Evolutionary conservation across 1,284 basidiomycete species (phyloP), one percentile per base, ranked within the genome.

Genomic region (Puccinia hordei): DNA sequence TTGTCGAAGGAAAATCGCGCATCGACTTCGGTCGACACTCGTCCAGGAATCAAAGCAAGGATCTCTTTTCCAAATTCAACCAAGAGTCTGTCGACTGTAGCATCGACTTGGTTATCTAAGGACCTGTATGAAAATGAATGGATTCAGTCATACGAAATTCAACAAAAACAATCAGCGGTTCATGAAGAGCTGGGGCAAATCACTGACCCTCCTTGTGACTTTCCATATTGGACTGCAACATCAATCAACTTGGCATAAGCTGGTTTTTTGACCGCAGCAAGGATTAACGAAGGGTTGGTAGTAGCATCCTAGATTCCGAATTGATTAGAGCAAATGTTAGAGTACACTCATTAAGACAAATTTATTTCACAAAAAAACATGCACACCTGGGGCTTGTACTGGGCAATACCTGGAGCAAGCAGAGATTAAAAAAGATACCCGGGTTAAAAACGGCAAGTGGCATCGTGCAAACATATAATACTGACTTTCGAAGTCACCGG

Each of bases 21-120:
- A 87, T 99, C 96, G 83, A 99, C 95, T 88, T 99, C 96, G 83
- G 96, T 99, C 73, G 96, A 99, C 83, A 99, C 96, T 87, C 96
- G 93, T 83, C 96, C 97, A 82, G 97, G 96, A 85, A 99, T 94
- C 87, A 99, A 94, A 84, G 90, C 89, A 81, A 99, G 90, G 86
- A 99, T 98, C 88, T 93, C 94, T 87, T 91, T 92, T 84, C 96
- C 96, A 87, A 99, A 99, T 86, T 94, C 94, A 85, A 98, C 94
- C 27, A 78, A 73, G 13, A 76, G 73, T 66, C 73, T 61, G 63
- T 76, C 76, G 22, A 81, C 73, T n/a, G 73, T 76, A 83, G 83
- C 80, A 85, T 81, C 82, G 82, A 82, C 82, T 83, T 82, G 44
- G 82, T 61, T 82, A 82, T 83, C 85, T 83, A 84, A 49, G 46